A percentile compares a stretch with the other conserved stretches of the same genome.
Conservation (phyloP, 2,329 filamentous ascomycete genomes). For the Alternaria brassicicola region DNA sequence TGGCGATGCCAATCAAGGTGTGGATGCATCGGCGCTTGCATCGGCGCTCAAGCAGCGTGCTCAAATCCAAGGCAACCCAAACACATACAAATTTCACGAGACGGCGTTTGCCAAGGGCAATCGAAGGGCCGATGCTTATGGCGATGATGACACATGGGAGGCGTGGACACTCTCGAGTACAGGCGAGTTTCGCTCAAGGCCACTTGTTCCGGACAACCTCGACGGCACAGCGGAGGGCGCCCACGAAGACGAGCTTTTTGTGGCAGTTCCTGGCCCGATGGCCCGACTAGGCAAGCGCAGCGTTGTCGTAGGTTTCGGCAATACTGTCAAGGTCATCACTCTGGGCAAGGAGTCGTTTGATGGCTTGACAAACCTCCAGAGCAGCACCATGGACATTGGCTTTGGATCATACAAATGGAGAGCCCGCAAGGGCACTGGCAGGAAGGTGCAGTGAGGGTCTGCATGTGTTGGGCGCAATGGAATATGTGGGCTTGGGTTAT, state of each 20-base stretch:
- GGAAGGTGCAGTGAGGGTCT: constrained; percentile 21
- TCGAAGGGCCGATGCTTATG: constrained; percentile 3
- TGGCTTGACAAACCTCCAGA: constrained; percentile 17
- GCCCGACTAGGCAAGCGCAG: constrained; percentile 66
- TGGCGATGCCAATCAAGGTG: constrained; percentile 24
- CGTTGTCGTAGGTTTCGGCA: constrained; percentile 73
- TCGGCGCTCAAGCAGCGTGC: constrained; percentile 41
- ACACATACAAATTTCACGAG: constrained; percentile 10
- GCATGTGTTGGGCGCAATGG: not conserved
- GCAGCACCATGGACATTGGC: constrained; percentile 15
- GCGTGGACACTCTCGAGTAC: constrained; percentile 58
- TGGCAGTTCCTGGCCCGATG: constrained; percentile 70
- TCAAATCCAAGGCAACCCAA: constrained; percentile 20
- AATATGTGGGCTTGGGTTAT: not conserved
- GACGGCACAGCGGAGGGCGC: constrained; percentile 17
- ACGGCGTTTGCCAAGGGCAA: constrained; percentile 7
- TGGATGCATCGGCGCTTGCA: constrained; percentile 19
- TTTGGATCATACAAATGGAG: constrained; percentile 19
- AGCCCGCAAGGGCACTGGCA: constrained; percentile 14
- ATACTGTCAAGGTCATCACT: constrained; percentile 73
- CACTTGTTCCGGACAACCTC: constrained; percentile 37
- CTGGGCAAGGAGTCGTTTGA: constrained; percentile 71
- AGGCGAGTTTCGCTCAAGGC: constrained; percentile 53
- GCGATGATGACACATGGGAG: constrained; percentile 56
- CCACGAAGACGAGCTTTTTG: constrained; percentile 62